Evolutionary conservation across 371 early-diverging fungal genomes (phyloP).

Genomic region (Umbelopsis sp.): DNA sequence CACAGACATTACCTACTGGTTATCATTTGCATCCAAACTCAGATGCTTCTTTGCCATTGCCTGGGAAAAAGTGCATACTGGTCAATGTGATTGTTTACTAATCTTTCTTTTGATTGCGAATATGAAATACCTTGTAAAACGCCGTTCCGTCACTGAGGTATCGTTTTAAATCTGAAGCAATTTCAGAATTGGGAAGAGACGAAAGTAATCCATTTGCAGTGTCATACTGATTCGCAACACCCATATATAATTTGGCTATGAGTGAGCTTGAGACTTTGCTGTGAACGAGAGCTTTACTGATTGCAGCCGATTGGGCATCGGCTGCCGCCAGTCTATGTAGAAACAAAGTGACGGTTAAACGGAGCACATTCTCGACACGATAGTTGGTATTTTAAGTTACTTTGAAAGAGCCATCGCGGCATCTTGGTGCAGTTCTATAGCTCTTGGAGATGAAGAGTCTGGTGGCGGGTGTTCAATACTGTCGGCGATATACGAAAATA

Average conservation of each 20-base stretch:
- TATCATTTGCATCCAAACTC: slow-evolving; percentile 65
- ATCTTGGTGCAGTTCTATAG: slow-evolving; percentile 51
- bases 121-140: slow-evolving; percentile 48
- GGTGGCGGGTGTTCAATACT: slow-evolving; percentile 58
- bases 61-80: slow-evolving; percentile 29
- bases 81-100: neutral
- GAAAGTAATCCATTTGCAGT: slow-evolving; percentile 63
- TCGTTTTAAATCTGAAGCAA: slow-evolving; percentile 57
- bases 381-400: slow-evolving; percentile 25
- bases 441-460: slow-evolving; percentile 34
- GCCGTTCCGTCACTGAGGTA: slow-evolving; percentile 60
- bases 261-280: slow-evolving; percentile 58
- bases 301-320: slow-evolving; percentile 55
- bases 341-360: neutral
- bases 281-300: slow-evolving; percentile 45
- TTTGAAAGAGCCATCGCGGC: slow-evolving; percentile 53
- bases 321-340: slow-evolving; percentile 50
- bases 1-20: slow-evolving; percentile 46
- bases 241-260: slow-evolving; percentile 63
- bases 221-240: slow-evolving; percentile 66
- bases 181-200: slow-evolving; percentile 57
- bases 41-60: slow-evolving; percentile 64
- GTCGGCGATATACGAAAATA: slow-evolving; percentile 60
- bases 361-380: neutral
- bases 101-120: neutral